Conservation (phyloP, 2,329 filamentous ascomycete genomes). For the Xylaria sp. region DNA sequence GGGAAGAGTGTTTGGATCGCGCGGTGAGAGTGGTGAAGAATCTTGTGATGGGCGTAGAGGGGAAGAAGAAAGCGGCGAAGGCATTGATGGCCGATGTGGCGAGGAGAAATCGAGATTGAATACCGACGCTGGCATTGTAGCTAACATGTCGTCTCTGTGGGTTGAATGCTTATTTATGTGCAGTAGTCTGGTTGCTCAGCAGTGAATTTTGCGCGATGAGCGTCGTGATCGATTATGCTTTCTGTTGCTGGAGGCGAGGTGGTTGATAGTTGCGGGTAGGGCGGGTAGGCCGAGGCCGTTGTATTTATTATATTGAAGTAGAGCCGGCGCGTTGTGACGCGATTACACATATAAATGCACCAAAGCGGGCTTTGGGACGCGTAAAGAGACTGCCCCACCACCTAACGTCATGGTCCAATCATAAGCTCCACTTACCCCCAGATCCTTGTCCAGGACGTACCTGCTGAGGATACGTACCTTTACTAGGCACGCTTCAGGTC, state of each 20-base stretch:
- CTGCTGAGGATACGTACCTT: neutral
- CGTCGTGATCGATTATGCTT: neutral
- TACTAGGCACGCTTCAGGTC: neutral
- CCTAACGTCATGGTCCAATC: slow-evolving; percentile 1
- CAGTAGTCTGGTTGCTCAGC: neutral
- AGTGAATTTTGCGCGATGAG: neutral
- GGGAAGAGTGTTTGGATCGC: slow-evolving; percentile 56
- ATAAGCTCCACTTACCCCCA: neutral
- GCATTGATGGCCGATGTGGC: slow-evolving; percentile 58
- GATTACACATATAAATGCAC: slow-evolving; percentile 27
- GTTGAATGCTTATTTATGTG: slow-evolving; percentile 2
- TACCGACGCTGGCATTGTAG: slow-evolving; percentile 54
- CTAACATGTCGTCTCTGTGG: slow-evolving; percentile 48
- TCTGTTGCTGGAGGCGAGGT: slow-evolving; percentile 7
- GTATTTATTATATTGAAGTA: slow-evolving; percentile 11
- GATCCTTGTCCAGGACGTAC: neutral
- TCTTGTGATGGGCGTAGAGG: slow-evolving; percentile 65
- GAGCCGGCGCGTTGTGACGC: slow-evolving; percentile 37
- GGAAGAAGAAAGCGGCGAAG: slow-evolving; percentile 70
- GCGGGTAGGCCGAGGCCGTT: neutral
- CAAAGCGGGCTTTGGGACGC: slow-evolving; percentile 42
- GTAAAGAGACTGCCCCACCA: slow-evolving; percentile 42
- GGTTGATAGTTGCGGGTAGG: slow-evolving; percentile 1
- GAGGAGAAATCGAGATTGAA: slow-evolving; percentile 56
- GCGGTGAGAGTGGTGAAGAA: slow-evolving; percentile 56